Conservation (phyloP, 805 yeast genomes). For the Jamesozyma lodderae region DNA sequence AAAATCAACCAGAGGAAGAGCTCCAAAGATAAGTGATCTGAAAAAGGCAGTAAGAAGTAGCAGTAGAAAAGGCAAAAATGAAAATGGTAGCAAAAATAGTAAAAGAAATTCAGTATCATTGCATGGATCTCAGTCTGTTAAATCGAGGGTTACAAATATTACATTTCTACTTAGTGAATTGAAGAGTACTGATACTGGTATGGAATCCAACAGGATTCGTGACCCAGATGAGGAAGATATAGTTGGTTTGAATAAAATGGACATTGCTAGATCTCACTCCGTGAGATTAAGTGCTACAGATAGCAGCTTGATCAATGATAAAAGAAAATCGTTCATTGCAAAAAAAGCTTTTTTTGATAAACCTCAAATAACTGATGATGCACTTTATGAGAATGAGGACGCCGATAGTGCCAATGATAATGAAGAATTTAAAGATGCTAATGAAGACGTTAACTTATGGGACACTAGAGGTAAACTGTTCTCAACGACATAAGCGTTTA, state of each 20-base stretch:
- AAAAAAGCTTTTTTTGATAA: slow-evolving; percentile 1
- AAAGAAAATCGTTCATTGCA: slow-evolving; percentile 11
- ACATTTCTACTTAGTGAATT: slow-evolving; percentile 30
- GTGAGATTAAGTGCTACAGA: slow-evolving; percentile 10
- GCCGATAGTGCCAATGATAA: background rate
- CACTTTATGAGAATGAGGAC: no score
- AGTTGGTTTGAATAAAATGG: slow-evolving; percentile 25
- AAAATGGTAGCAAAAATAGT: background rate
- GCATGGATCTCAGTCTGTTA: slow-evolving; percentile 29
- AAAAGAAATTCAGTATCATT: slow-evolving; percentile 6
- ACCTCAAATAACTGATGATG: no score
- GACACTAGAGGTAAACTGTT: slow-evolving; percentile 27
- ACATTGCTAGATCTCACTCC: slow-evolving; percentile 25
- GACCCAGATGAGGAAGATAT: slow-evolving; percentile 31
- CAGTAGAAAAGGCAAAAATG: slow-evolving; percentile 2
- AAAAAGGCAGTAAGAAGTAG: slow-evolving; percentile 16
- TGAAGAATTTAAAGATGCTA: slow-evolving; percentile 27
- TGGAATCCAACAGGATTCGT: slow-evolving; percentile 17
- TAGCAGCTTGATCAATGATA: slow-evolving; percentile 2
- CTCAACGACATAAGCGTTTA: slow-evolving; percentile 7
- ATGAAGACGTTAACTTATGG: slow-evolving; percentile 17
- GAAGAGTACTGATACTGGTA: slow-evolving; percentile 14
- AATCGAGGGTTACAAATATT: slow-evolving; percentile 30
- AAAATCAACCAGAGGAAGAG: slow-evolving; percentile 12
- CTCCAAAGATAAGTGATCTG: slow-evolving; percentile 26